A percentile compares a stretch with the other conserved stretches of the same genome.
phyloP scores from a whole-genome alignment of 306 rosid genomes.

The Benincasa hispida region DNA sequence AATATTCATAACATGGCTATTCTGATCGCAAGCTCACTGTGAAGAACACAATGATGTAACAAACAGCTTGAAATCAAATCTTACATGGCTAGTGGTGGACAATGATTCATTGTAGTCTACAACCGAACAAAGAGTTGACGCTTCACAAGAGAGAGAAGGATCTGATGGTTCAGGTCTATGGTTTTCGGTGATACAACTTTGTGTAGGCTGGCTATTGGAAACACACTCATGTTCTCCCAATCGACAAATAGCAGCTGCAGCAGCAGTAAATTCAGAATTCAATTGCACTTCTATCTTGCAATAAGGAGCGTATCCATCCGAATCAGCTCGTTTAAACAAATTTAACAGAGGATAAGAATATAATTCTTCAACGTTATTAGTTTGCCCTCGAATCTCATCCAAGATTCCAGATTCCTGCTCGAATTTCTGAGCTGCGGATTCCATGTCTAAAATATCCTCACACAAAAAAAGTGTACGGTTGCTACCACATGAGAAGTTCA shows the following conservation, averaged over 20 bases:
- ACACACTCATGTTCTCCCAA: constrained; percentile 21
- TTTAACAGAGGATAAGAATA: constrained; percentile 44
- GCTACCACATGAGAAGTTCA: constrained; percentile 61
- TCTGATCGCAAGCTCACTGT: background rate
- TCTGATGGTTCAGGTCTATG: constrained; percentile 31
- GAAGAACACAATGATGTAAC: background rate
- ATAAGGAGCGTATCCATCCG: constrained; percentile 52
- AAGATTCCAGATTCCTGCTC: constrained; percentile 52
- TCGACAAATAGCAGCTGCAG: constrained; percentile 23
- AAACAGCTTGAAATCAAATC: constrained; percentile 15
- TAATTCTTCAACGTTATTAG: constrained; percentile 34
- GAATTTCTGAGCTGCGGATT: constrained; percentile 70
- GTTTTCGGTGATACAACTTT: constrained; percentile 21
- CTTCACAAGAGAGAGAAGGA: constrained; percentile 39
- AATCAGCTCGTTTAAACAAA: constrained; percentile 36
- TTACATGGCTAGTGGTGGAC: constrained; percentile 35
- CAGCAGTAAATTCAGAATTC: constrained; percentile 22
- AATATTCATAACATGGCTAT: background rate
- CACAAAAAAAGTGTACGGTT: constrained; percentile 44
- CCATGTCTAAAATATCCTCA: constrained; percentile 70
- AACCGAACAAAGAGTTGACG: constrained; percentile 40
- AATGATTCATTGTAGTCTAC: constrained; percentile 27
- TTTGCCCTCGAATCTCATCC: constrained; percentile 34
- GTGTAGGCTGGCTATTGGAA: constrained; percentile 22
- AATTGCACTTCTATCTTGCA: constrained; percentile 58